Base-by-base conservation (phyloP, 805 yeast species). In the Metschnikowia bowlesiae region DNA sequence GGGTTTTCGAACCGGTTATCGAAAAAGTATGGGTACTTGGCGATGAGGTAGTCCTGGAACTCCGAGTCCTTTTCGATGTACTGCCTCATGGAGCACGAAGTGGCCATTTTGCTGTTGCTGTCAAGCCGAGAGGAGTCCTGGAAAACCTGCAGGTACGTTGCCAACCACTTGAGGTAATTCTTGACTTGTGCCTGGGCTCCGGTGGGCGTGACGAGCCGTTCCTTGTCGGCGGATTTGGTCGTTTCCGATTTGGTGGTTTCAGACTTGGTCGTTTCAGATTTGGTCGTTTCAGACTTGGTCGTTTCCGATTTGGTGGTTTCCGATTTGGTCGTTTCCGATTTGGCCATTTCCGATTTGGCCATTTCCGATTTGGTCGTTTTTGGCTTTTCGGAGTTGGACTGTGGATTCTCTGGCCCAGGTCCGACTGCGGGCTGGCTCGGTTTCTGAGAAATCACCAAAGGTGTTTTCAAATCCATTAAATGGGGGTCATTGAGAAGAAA, bases 11-110 rank as follows among this genome's bases (percentile, higher is more conserved):
- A 35, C 32, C 38, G 39, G n/a, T 33, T 32, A 39, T 26, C 40
- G 13, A 33, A 40, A 6, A 28, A 30, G 28, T 33, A 29, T 8
- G 28, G 44, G 31, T 36, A 52, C 22, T 44, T 44, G 6, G 43
- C 60, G 2, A 68, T 52, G 4, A 67, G 51, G 39, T 56, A 62
- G 51, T 69, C 67, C 62, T 68, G 68, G 65, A 76, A 70, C 59
- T 68, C 69, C 50, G 70, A 61, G 50, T 83, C 81, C 52, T 80
- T 81, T 45, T 81, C 85, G 63, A 76, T 76, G 59, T 79, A 83
- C 57, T 83, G 85, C 34, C 77, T 70, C 52, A 85, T 64, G 31
- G 77, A 79, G 65, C 80, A 82, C 6, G 78, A 57, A 0, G 85
- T 76, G 0, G 85, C 75, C 41, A 68, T 66, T 50, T 73, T 76